Percentiles rank a stretch among this genome's conserved stretches.
These are phyloP conservation scores for Leucoagaricus sp. DNA, from an alignment of 1,284 basidiomycete genomes.

Conservation along the genomic window DNA sequence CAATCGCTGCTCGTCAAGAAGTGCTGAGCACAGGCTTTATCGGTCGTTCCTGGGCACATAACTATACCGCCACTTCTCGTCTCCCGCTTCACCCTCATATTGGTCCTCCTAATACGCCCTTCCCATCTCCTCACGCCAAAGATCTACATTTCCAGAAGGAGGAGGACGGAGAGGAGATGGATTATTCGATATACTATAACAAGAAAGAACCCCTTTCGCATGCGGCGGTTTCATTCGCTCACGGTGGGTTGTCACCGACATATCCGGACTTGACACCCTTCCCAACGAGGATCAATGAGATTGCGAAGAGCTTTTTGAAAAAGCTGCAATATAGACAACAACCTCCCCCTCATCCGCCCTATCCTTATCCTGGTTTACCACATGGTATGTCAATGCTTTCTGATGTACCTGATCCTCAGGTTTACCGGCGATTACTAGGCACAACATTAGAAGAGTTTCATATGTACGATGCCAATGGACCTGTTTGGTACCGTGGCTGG, in stretches of 20 bases:
- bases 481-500: constrained; percentile 91
- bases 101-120: constrained; percentile 72
- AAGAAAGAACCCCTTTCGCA: constrained; percentile 57
- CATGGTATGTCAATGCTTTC: constrained; percentile 30
- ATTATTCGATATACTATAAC: constrained; percentile 17
- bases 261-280: constrained; percentile 77
- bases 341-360: constrained; percentile 79
- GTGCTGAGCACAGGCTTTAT: constrained; percentile 77
- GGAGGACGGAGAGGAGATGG: constrained; percentile 19
- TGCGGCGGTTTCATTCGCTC: constrained; percentile 83
- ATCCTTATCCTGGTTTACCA: constrained; percentile 79
- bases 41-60: constrained; percentile 81
- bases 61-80: constrained; percentile 83
- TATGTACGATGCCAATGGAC: constrained; percentile 78
- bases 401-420: background rate
- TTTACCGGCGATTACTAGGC: constrained; percentile 41
- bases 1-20: constrained; percentile 67
- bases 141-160: constrained; percentile 36
- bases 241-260: constrained; percentile 80
- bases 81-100: constrained; percentile 76
- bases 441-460: constrained; percentile 67
- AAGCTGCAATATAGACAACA: constrained; percentile 63
- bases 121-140: constrained; percentile 44
- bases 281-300: constrained; percentile 76
- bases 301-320: constrained; percentile 57